A percentile compares a stretch with the other conserved stretches of the same genome.
phyloP scores from a whole-genome alignment of 331 rosid genomes.

The Acacia concinna region DNA sequence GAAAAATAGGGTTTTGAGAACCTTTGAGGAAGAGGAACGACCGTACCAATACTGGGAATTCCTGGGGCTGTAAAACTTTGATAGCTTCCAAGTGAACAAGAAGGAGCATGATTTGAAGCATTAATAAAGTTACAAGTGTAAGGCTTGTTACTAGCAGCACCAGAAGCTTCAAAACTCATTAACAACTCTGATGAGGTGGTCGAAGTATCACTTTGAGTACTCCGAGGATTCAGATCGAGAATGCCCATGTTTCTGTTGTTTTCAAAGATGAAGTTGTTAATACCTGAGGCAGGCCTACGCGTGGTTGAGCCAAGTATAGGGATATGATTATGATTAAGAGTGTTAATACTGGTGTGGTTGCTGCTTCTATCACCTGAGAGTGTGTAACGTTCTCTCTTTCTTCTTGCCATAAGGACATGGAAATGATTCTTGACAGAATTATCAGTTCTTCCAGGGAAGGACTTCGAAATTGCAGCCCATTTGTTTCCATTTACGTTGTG shows the following conservation, averaged over 20 bases:
- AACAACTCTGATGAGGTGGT: slow-evolving; percentile 20
- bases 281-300: background rate
- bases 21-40: slow-evolving; percentile 30
- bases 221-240: slow-evolving; percentile 18
- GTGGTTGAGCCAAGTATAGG: no score
- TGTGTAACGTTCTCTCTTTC: slow-evolving; percentile 38
- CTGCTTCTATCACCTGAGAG: slow-evolving; percentile 5
- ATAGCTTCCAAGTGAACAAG: slow-evolving; percentile 27
- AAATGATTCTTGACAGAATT: slow-evolving; percentile 56
- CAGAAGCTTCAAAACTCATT: slow-evolving; percentile 5
- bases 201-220: slow-evolving; percentile 18
- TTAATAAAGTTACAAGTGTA: background rate
- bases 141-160: background rate
- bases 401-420: slow-evolving; percentile 55
- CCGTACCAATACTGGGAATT: slow-evolving; percentile 37
- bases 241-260: slow-evolving; percentile 5
- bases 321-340: background rate
- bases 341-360: background rate
- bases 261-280: slow-evolving; percentile 2
- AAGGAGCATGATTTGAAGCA: slow-evolving; percentile 23
- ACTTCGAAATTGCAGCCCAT: slow-evolving; percentile 52
- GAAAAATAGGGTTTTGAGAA: slow-evolving; percentile 18
- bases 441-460: slow-evolving; percentile 54
- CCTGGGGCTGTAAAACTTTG: slow-evolving; percentile 37
- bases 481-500: slow-evolving; percentile 55